Conservation (phyloP, 768 basidiomycete genomes). For the Rubroboletus satanas region DNA sequence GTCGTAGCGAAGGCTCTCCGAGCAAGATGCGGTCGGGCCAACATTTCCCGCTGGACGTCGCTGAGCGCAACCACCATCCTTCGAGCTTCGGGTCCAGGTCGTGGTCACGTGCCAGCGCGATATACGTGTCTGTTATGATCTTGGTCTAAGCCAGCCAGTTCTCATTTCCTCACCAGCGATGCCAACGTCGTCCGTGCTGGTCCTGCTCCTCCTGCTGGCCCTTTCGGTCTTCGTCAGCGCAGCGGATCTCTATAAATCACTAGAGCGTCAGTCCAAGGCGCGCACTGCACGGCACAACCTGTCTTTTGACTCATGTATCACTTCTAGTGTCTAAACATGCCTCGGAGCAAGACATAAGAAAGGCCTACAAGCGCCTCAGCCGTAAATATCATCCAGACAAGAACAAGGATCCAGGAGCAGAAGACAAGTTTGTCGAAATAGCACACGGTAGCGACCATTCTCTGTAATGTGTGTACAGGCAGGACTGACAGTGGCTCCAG, state of each 20-base stretch:
- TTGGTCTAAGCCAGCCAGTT: neutral
- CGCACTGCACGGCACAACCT: conserved; percentile 19
- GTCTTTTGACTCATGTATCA: conserved; percentile 22
- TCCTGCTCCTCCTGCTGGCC: conserved; percentile 29
- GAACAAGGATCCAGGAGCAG: conserved; percentile 80
- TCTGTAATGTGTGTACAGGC: neutral
- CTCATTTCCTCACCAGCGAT: conserved; percentile 14
- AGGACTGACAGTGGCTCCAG: conserved; percentile 36
- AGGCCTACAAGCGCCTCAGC: conserved; percentile 87
- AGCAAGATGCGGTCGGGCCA: conserved; percentile 8
- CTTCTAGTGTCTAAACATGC: conserved; percentile 64
- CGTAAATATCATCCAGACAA: conserved; percentile 94
- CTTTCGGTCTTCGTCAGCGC: conserved; percentile 39
- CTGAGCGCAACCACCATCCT: neutral
- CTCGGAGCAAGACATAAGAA: conserved; percentile 83
- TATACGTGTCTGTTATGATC: conserved; percentile 29
- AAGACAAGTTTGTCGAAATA: conserved; percentile 86
- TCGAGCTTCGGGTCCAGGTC: neutral
- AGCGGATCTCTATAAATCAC: conserved; percentile 74
- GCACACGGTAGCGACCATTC: conserved; percentile 64
- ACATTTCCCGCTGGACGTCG: conserved; percentile 12
- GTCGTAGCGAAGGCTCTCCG: neutral
- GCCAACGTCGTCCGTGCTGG: conserved; percentile 25
- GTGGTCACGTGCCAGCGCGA: conserved; percentile 26
- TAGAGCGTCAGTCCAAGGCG: conserved; percentile 65